Conservation (phyloP, 1,284 basidiomycete species). For the Rhodotorula sp. region DNA sequence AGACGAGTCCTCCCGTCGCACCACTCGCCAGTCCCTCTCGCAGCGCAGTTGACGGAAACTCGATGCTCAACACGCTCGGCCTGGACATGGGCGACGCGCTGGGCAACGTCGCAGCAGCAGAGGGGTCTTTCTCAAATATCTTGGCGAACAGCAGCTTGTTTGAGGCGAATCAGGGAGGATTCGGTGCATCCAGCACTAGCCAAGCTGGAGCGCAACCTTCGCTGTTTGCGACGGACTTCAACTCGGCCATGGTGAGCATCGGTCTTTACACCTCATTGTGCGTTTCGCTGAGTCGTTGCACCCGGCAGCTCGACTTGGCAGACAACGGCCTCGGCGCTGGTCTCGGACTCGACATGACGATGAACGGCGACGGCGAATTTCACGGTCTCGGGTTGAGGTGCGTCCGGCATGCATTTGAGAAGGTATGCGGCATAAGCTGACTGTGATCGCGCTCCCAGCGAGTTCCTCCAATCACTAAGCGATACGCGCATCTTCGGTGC, state of each 20-base stretch:
- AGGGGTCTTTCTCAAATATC: neutral
- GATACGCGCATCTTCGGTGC: conserved; percentile 22
- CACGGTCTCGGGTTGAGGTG: conserved; percentile 39
- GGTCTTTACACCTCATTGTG: too few species aligned
- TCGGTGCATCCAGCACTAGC: neutral
- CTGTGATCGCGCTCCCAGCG: conserved; percentile 52
- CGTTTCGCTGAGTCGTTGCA: too few species aligned
- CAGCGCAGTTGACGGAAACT: neutral
- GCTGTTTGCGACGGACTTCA: conserved; percentile 29
- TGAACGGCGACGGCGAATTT: conserved; percentile 37
- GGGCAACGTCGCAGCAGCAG: neutral
- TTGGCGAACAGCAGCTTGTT: neutral
- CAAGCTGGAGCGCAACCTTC: neutral
- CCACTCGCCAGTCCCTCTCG: too few species aligned
- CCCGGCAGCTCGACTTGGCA: conserved; percentile 39
- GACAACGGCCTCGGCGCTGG: conserved; percentile 35
- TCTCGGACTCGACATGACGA: conserved; percentile 36
- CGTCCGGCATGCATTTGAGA: neutral
- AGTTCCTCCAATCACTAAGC: conserved; percentile 64
- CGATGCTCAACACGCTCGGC: conserved; percentile 26
- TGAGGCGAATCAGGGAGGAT: neutral
- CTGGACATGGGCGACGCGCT: conserved; percentile 15
- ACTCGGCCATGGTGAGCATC: conserved; percentile 36
- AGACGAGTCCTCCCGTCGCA: neutral
- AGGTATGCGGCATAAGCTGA: neutral